Percentiles rank a stretch among this genome's conserved stretches.
phyloP scores from a whole-genome alignment of 371 early-diverging fungal species.

The Mortierella sp. region DNA sequence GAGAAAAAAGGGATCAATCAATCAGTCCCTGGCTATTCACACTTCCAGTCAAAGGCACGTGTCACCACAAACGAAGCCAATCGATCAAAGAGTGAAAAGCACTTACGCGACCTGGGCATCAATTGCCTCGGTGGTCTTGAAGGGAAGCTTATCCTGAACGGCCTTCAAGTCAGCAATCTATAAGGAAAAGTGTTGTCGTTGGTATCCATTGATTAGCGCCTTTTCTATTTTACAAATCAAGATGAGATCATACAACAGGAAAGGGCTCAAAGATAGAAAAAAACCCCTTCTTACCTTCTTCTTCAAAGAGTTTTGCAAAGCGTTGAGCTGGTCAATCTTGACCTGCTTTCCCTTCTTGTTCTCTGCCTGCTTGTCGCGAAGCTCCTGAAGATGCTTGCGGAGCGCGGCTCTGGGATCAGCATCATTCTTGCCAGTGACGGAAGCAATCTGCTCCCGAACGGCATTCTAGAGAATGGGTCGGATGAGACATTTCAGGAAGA shows the following conservation, averaged over 20 bases:
- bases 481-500: background rate
- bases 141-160: conserved; percentile 81
- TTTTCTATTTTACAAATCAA: too few relatives aligned
- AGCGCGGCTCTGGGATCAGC: conserved; percentile 62
- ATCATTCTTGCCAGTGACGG: conserved; percentile 54
- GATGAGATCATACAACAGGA: too few relatives aligned
- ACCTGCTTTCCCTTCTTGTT: conserved; percentile 65
- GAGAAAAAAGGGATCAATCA: background rate
- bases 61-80: conserved; percentile 18
- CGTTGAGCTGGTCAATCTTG: conserved; percentile 72
- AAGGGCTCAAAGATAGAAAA: background rate
- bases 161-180: conserved; percentile 77
- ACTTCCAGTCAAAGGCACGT: conserved; percentile 2
- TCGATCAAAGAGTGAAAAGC: background rate
- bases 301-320: conserved; percentile 74
- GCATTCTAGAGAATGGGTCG: conserved; percentile 56
- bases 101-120: conserved; percentile 80
- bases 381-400: conserved; percentile 65
- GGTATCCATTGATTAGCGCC: background rate
- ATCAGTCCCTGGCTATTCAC: background rate
- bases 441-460: conserved; percentile 68
- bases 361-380: conserved; percentile 70
- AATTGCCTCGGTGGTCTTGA: conserved; percentile 81
- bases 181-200: background rate
- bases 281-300: conserved; percentile 71